A percentile compares a stretch with the other conserved stretches of the same genome.
phyloP scores from a whole-genome alignment of 1,284 basidiomycete species.

The Leccinum insigne region DNA sequence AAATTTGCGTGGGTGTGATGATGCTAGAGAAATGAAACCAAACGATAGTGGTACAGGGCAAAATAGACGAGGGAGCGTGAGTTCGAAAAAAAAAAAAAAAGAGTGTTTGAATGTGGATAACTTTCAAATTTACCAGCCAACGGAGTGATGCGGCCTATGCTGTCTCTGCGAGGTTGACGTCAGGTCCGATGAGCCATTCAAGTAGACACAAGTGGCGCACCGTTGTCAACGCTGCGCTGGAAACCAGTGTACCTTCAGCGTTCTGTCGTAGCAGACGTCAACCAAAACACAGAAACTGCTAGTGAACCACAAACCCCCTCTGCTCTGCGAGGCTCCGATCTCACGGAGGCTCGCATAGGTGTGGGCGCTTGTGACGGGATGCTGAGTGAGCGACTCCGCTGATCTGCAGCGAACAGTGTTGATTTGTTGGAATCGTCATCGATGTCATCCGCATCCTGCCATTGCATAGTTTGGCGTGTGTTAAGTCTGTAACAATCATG shows the following conservation, averaged over 20 bases:
- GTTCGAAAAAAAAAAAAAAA: neutral
- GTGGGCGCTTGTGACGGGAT: conserved; percentile 10
- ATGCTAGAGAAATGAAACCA: conserved; percentile 6
- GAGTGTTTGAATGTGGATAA: neutral
- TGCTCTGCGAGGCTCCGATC: neutral
- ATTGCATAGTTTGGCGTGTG: conserved; percentile 45
- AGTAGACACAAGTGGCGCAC: neutral
- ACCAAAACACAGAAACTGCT: neutral
- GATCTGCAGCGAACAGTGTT: neutral
- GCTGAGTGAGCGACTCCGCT: neutral
- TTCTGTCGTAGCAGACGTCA: conserved; percentile 12
- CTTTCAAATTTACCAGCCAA: conserved; percentile 11
- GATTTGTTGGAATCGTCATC: conserved; percentile 12
- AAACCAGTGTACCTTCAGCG: neutral
- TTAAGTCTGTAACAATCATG: conserved; percentile 41
- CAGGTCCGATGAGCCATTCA: neutral
- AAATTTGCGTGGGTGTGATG: neutral
- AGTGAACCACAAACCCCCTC: conserved; percentile 13
- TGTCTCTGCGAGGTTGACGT: neutral
- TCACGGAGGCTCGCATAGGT: neutral
- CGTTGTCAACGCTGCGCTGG: conserved; percentile 7
- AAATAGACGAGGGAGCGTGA: neutral
- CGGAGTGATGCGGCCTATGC: conserved; percentile 5
- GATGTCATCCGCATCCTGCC: conserved; percentile 43
- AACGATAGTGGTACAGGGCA: conserved; percentile 3